Base-by-base conservation (phyloP, 78 protist species). In the Anaeramoeba flamelloides region DNA sequence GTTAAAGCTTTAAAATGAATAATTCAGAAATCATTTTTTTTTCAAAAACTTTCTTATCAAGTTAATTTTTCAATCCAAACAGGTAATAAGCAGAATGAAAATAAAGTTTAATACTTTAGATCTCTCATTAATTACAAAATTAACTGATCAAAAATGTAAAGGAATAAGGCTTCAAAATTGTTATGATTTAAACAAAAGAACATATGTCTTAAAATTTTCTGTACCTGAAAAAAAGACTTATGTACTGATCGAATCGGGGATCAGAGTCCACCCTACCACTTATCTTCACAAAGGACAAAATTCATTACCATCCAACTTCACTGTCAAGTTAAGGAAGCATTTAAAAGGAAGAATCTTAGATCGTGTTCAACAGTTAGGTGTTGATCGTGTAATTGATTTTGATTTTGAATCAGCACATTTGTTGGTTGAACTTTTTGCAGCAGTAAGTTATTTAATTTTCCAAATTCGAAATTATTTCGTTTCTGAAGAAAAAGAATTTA, bases 331-430 rank as follows among this genome's bases (percentile, higher is more conserved):
- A 39, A 89, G 96, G 80, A 94, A 93, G 86, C 93, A 93, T 86
- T 8, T 94, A 4, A 87, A 91, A 39, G 77, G 84, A 4, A 76
- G 80, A 75, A 81, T 93, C 12, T 40, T 93, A 36, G 92, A 86
- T 38, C 79, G 38, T 77, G 86, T 94, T 26, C 74, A 40, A 36
- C 96, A 92, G 85, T 74, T 94, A 2, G 97, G 97, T 30, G 83
- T 84, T 34, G 98, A 95, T 74, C 94, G 98, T 74, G 84, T 91
- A 38, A 82, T 93, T 36, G 92, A 88, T 36, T 34, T 95, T 69
- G 77, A 83, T 12, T 94, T 90, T 77, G 94, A 90, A 36, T 31
- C 84, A 0, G 94, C 8, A 26, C 69, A 53, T 53, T 53, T 53
- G 17, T 26, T 53, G 17, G 69, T 53, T 53, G 69, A 53, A 53